Conservation (phyloP, 169 alveolate species). For the Plasmodium cynomolgi region DNA sequence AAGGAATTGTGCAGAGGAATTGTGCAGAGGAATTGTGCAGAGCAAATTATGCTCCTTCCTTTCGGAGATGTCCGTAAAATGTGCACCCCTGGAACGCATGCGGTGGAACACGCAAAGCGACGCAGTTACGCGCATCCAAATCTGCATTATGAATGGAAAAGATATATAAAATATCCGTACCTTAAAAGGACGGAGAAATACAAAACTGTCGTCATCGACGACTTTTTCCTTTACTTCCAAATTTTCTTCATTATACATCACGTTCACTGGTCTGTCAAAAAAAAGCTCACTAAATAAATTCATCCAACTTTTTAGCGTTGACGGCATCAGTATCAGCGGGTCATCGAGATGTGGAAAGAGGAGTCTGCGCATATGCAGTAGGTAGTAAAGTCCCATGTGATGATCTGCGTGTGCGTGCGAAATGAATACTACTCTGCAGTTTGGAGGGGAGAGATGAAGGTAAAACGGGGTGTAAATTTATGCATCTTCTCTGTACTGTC, state of each 20-base stretch:
- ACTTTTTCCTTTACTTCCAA: constrained; percentile 46
- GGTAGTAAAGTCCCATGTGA: constrained; percentile 84
- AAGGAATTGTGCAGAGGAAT: constrained; percentile 77
- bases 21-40: constrained; percentile 36
- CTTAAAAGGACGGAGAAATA: constrained; percentile 40
- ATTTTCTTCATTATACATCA: constrained; percentile 28
- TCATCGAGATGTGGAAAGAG: constrained; percentile 66
- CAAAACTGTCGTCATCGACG: constrained; percentile 10
- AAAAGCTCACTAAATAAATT: constrained; percentile 43
- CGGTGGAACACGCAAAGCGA: background rate
- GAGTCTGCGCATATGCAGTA: constrained; percentile 79
- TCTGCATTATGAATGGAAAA: constrained; percentile 21
- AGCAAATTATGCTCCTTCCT: background rate
- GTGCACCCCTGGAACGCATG: background rate
- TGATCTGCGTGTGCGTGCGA: constrained; percentile 93
- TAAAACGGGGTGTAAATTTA: background rate
- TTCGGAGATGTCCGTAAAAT: background rate
- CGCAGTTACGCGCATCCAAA: background rate
- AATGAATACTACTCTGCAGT: constrained; percentile 82
- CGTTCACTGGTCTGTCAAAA: constrained; percentile 31
- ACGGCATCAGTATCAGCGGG: constrained; percentile 75
- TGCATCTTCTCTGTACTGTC: background rate
- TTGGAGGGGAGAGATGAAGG: background rate
- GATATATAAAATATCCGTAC: constrained; percentile 9
- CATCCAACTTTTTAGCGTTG: constrained; percentile 64